phyloP scores from a whole-genome alignment of 176 grass and related monocot species.

The Hordeum vulgare region DNA sequence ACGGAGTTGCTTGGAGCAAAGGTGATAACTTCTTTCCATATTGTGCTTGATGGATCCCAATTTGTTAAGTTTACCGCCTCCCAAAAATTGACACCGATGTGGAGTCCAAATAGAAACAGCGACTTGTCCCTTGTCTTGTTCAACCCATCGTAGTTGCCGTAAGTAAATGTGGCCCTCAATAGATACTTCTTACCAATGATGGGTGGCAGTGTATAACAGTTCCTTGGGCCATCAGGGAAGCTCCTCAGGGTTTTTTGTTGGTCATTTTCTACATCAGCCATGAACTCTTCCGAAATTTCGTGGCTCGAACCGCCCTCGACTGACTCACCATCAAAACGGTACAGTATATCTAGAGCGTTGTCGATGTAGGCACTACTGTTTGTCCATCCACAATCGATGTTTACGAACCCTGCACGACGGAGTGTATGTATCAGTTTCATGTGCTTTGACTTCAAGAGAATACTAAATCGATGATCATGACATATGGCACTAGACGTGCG shows the following conservation, averaged over 20 bases:
- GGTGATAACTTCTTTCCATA: background rate
- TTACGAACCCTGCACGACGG: background rate
- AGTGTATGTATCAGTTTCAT: background rate
- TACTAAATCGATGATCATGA: background rate
- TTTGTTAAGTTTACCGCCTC: background rate
- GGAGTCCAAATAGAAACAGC: background rate
- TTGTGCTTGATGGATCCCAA: accelerated
- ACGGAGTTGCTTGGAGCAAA: background rate
- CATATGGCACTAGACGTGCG: no score
- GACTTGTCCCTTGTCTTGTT: background rate
- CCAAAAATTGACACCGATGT: constrained; percentile 17
- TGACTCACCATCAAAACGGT: background rate
- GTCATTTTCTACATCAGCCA: accelerated
- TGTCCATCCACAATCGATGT: constrained; percentile 16
- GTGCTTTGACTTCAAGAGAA: background rate
- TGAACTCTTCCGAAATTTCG: background rate
- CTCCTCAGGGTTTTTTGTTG: background rate
- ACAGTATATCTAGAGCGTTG: accelerated
- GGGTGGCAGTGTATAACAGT: background rate
- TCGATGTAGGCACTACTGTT: background rate
- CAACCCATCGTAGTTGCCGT: constrained; percentile 3
- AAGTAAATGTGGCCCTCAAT: background rate
- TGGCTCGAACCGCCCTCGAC: background rate
- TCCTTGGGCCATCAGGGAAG: background rate
- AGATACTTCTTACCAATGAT: background rate